Evolutionary conservation across 2,329 filamentous ascomycete genomes (phyloP).

Genomic region (Pyrenophora tritici-repentis): DNA sequence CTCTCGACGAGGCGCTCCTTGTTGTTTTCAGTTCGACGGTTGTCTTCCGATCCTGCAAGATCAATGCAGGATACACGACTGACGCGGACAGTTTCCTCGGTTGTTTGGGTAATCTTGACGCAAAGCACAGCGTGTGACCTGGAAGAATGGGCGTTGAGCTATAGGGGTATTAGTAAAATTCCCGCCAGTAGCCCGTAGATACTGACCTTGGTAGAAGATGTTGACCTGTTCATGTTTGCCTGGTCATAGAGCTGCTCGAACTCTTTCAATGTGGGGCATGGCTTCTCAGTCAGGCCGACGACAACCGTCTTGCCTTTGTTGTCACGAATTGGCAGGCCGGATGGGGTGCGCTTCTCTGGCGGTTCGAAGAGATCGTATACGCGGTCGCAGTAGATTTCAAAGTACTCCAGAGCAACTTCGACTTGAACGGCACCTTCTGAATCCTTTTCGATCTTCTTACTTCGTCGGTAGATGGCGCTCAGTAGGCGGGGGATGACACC

Average conservation of each 20-base stretch:
- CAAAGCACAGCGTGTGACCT: constrained; percentile 88
- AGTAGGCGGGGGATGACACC: constrained; percentile 86
- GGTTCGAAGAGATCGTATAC: constrained; percentile 89
- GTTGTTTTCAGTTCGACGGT: constrained; percentile 89
- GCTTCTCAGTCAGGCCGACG: constrained; percentile 80
- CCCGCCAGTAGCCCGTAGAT: neutral
- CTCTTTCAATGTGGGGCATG: constrained; percentile 83
- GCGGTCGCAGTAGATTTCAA: constrained; percentile 97
- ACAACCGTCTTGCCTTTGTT: constrained; percentile 87
- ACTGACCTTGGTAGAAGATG: constrained; percentile 77
- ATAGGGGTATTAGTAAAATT: constrained; percentile 2
- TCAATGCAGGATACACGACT: constrained; percentile 94
- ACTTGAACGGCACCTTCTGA: constrained; percentile 71
- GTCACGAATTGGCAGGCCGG: constrained; percentile 81
- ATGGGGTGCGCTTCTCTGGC: constrained; percentile 80
- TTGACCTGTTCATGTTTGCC: constrained; percentile 87
- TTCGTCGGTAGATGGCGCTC: constrained; percentile 81
- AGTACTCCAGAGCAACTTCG: constrained; percentile 81
- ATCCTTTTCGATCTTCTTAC: constrained; percentile 85
- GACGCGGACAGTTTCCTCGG: constrained; percentile 66
- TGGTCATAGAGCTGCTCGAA: constrained; percentile 91
- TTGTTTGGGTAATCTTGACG: constrained; percentile 82
- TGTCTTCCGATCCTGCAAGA: constrained; percentile 93
- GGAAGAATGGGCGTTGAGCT: constrained; percentile 87
- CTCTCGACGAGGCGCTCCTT: constrained; percentile 93